Conservation (phyloP, 2,329 filamentous ascomycete species). For the Verticillium nubilum region DNA sequence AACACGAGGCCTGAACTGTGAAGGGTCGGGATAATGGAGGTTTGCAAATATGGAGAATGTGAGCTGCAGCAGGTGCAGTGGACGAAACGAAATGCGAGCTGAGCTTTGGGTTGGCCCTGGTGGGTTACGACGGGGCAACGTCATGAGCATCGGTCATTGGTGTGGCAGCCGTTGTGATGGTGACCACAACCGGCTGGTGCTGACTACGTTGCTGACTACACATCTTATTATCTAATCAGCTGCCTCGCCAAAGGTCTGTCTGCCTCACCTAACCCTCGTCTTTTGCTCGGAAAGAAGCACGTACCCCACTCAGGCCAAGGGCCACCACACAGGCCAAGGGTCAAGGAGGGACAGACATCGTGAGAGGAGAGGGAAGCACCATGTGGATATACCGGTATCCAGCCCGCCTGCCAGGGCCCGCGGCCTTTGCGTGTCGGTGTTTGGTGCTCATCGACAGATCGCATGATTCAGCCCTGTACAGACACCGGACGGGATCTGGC, state of each 20-base stretch:
- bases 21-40: neutral
- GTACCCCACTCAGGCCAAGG: no score
- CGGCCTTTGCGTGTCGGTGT: neutral
- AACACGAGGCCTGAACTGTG: neutral
- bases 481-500: neutral
- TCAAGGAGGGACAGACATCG: no score
- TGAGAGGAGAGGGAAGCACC: neutral
- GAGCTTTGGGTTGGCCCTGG: neutral
- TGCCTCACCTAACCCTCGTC: no score
- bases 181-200: neutral
- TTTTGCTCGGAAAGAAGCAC: no score
- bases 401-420: neutral
- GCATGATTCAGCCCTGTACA: neutral
- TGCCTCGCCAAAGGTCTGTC: no score
- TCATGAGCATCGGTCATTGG: neutral
- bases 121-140: neutral
- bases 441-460: neutral
- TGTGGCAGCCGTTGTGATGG: neutral
- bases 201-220: neutral
- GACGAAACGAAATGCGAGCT: neutral
- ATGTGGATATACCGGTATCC: neutral
- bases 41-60: neutral
- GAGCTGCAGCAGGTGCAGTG: neutral
- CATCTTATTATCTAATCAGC: no score
- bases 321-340: no score